Evolutionary conservation across 805 yeast species (phyloP), one percentile per base, ranked within the genome.

Genomic region (Sungouiozyma intestinalis): DNA sequence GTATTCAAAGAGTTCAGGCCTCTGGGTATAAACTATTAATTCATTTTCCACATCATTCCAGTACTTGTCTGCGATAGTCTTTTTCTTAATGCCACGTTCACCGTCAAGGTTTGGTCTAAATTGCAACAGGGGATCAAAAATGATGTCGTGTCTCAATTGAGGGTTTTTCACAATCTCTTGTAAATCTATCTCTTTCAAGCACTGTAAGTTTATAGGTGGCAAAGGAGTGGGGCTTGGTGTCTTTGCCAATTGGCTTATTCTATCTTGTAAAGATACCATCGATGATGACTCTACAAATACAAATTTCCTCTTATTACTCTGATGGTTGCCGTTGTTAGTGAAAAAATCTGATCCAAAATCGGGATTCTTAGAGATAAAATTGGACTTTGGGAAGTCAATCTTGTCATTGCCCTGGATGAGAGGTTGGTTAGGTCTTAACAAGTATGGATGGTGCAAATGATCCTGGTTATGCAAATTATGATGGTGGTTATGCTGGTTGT

Each of bases 81-180:
- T 80, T 71, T 87, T 85, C 42, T 87, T 72, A 45, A 78, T 72
- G 20, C 94, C 95, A 40, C 95, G 69, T 63, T 88, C 97, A 40
- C 95, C 94, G 59, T 85, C 95, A 50, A 87, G 67, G 55, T 85
- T 85, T 21, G 94, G 94, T 58, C 97, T 74, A 62, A 88, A 85
- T 66, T 87, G 95, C 45, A 88, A 68, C 55, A 84, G 85, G 15
- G 96, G 94, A 65, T 88, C 96, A 58, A 88, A 88, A 13, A 86
- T 71, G 41, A 90, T 85, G 60, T 90, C 97, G 62, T 88, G 97
- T 48, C 97, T 74, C 43, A 88, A 68, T 60, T 86, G 95, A 3
- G 95, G 95, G 63, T 88, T 88, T 57, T 84, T 85, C 51, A 88
- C 70, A 41, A 90, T 88, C 57, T 86, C 95, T 47, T 83, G 83